Percentiles rank a stretch among this genome's conserved stretches.
Evolutionary conservation across 2,329 filamentous ascomycete genomes (phyloP).

Genomic region (Aspergillus caelatus): DNA sequence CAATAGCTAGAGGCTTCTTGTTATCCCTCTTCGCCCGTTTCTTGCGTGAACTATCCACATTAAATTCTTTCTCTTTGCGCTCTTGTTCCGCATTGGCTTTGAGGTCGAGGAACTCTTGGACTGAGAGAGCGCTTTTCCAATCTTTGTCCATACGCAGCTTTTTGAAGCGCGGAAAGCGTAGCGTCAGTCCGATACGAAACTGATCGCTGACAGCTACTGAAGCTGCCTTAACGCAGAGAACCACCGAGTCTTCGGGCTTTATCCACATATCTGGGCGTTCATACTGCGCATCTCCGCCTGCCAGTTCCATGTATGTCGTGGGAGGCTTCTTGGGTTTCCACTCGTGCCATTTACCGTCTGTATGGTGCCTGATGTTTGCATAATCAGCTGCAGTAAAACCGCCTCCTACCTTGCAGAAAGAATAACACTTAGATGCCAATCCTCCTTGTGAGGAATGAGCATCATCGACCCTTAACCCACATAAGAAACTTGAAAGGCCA

Average conservation of each 20-base stretch:
- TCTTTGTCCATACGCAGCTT: conserved; percentile 76
- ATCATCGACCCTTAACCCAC: conserved; percentile 76
- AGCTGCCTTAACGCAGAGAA: conserved; percentile 86
- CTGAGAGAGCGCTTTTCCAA: conserved; percentile 78
- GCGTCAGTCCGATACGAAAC: conserved; percentile 74
- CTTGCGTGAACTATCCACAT: conserved; percentile 68
- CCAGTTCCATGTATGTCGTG: conserved; percentile 76
- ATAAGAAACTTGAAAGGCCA: conserved; percentile 82
- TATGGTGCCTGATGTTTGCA: conserved; percentile 76
- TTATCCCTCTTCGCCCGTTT: conserved; percentile 61
- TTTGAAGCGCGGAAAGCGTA: conserved; percentile 91
- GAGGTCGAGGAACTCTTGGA: conserved; percentile 75
- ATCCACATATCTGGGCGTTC: conserved; percentile 94
- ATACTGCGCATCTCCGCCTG: conserved; percentile 71
- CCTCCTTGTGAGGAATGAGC: conserved; percentile 60
- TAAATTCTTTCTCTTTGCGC: conserved; percentile 72
- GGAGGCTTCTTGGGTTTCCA: conserved; percentile 82
- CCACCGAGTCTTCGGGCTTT: conserved; percentile 80
- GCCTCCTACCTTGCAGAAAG: conserved; percentile 98
- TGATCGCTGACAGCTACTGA: conserved; percentile 73
- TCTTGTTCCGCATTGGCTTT: conserved; percentile 71
- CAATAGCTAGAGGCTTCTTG: conserved; percentile 73
- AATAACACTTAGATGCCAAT: conserved; percentile 76
- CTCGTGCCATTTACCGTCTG: conserved; percentile 86
- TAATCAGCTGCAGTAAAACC: conserved; percentile 87